Evolutionary conservation across 495 filamentous ascomycete species (phyloP), one percentile per base, ranked within the genome.

Genomic region (Pyrenopolyporus hunteri): DNA sequence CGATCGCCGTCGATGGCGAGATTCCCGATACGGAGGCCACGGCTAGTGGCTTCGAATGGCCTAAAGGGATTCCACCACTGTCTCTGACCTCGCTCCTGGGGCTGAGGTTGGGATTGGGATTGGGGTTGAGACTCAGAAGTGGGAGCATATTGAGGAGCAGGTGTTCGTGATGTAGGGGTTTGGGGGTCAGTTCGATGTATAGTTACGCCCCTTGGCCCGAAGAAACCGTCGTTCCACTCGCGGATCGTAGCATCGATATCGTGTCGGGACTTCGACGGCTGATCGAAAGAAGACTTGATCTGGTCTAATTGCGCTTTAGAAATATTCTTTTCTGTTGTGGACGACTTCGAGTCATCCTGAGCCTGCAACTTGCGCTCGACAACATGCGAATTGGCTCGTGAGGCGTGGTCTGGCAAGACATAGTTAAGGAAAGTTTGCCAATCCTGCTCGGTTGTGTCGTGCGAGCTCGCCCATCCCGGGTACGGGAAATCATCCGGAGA

Each of bases 221-320:
- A 82, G 68, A 83, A 82, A 8, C 78, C 73, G 3, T 76, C 68
- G 37, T 83, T 83, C 81, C 81, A 83, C 55, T 82, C 77, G 43
- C 61, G 44, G n/a, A 76, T 72, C 10, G 72, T 77, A 1, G 53
- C 46, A 25, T 77, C 75, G 22, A 73, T 29, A 28, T 68, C 46
- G 40, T 55, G 60, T 1, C 23, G 25, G 16, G 61, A 29, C n/a
- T 42, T 45, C 14, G 46, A 22, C 9, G 37, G 16, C 9, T 42
- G 44, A 20, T 36, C 61, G 29, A 31, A 22, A 9, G 52, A 45
- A 26, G 36, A 39, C 23, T 70, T 70, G 48, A 70, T 66, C 53
- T 65, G 70, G 22, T 60, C 57, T 22, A 76, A 70, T 57, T 75
- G 74, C 5, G 74, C 73, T 60, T 74, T 64, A 16, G 72, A 68